Percentiles rank a stretch among this genome's conserved stretches.
These are phyloP conservation scores for Pleurotus ostreatus DNA, from an alignment of 768 basidiomycete species.

Conservation along the genomic window DNA sequence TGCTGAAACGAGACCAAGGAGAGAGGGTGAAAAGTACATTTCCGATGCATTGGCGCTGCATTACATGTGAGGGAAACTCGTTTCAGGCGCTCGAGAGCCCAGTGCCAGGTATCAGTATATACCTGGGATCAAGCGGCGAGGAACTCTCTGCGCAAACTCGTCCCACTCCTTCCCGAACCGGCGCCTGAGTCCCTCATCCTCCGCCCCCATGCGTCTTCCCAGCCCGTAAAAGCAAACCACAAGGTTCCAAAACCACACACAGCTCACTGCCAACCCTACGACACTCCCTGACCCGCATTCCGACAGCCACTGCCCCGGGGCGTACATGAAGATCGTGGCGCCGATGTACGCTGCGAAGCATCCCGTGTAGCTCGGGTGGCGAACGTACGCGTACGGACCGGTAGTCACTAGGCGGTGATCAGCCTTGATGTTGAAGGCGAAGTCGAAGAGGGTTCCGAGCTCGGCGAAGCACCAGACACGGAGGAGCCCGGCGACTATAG, in stretches of 20 bases:
- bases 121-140: slow-evolving; percentile 27
- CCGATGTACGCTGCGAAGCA: slow-evolving; percentile 20
- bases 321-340: slow-evolving; percentile 5
- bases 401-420: slow-evolving; percentile 22
- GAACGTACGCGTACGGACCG: slow-evolving; percentile 23
- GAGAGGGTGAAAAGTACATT: too few species aligned
- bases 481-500: neutral
- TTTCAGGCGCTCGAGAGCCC: too few species aligned
- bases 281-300: neutral
- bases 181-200: slow-evolving; percentile 25
- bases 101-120: slow-evolving; percentile 15
- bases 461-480: slow-evolving; percentile 10
- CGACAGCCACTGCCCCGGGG: slow-evolving; percentile 12
- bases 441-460: slow-evolving; percentile 13
- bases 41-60: too few species aligned
- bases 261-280: neutral
- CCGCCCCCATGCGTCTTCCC: slow-evolving; percentile 19
- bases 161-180: slow-evolving; percentile 31
- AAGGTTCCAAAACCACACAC: neutral
- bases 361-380: slow-evolving; percentile 25
- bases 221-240: neutral
- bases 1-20: too few species aligned
- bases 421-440: slow-evolving; percentile 30
- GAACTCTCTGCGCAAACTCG: slow-evolving; percentile 21
- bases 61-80: too few species aligned